Conservation (phyloP, 2,329 filamentous ascomycete genomes). For the Microcyclospora pomicola region DNA sequence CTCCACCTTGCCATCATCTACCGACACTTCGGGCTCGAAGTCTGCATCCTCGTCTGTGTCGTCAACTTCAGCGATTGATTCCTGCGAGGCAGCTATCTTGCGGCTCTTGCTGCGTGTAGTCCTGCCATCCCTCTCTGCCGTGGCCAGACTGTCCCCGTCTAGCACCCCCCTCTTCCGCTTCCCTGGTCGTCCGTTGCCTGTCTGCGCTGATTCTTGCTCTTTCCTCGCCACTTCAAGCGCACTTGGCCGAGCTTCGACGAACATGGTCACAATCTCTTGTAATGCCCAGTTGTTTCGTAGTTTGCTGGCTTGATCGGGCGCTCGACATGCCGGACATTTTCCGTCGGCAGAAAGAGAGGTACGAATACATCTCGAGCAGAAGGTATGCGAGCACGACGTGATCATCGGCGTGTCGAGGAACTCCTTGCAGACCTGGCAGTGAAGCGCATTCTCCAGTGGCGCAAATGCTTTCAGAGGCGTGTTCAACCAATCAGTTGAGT, state of each 20-base stretch:
- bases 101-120: conserved; percentile 27
- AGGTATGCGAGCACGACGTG: conserved; percentile 87
- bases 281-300: conserved; percentile 73
- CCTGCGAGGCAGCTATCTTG: conserved; percentile 18
- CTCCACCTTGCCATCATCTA: conserved; percentile 59
- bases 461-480: conserved; percentile 55
- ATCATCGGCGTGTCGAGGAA: conserved; percentile 92
- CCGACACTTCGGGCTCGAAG: conserved; percentile 18
- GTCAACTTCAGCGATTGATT: conserved; percentile 24
- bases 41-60: conserved; percentile 28
- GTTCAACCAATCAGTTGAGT: conserved; percentile 73
- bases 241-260: conserved; percentile 48
- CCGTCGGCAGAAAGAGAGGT: conserved; percentile 69
- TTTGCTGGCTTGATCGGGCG: conserved; percentile 67
- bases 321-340: conserved; percentile 74
- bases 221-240: conserved; percentile 50
- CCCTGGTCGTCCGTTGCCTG: conserved; percentile 8
- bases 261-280: conserved; percentile 71
- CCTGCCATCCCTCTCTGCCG: conserved; percentile 12
- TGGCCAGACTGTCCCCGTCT: conserved; percentile 19
- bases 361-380: conserved; percentile 91
- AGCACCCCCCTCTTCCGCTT: conserved; percentile 40
- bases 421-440: conserved; percentile 97
- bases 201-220: conserved; percentile 7
- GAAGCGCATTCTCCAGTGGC: conserved; percentile 67